A percentile compares a stretch with the other conserved stretches of the same genome.
These are phyloP conservation scores for Entoloma clypeatum DNA, from an alignment of 1,284 basidiomycete species.

Conservation along the genomic window DNA sequence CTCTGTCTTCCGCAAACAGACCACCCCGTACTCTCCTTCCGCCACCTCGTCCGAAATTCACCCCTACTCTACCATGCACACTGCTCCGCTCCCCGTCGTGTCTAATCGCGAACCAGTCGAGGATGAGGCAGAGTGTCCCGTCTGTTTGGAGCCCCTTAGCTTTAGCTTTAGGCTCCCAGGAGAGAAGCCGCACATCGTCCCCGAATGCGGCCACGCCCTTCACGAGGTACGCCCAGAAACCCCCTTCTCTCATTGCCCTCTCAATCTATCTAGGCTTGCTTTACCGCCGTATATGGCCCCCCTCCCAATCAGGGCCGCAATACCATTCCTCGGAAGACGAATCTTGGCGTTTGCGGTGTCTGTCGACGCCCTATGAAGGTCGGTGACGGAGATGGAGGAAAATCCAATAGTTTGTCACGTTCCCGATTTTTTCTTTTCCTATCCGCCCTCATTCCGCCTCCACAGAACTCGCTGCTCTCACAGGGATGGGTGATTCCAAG, in stretches of 20 bases:
- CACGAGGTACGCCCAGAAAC: constrained; percentile 67
- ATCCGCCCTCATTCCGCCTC: constrained; percentile 8
- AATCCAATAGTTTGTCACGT: constrained; percentile 77
- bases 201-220: constrained; percentile 94
- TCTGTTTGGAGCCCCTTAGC: constrained; percentile 86
- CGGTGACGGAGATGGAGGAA: constrained; percentile 74
- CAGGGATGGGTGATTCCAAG: constrained; percentile 75
- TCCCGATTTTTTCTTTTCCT: constrained; percentile 2
- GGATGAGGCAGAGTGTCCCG: constrained; percentile 84
- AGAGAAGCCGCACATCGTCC: constrained; percentile 95
- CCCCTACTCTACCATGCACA: constrained; percentile 51
- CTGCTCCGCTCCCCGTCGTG: constrained; percentile 63
- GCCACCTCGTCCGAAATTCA: constrained; percentile 35
- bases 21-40: constrained; percentile 29
- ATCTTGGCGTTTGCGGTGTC: constrained; percentile 93
- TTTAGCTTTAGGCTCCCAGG: constrained; percentile 86
- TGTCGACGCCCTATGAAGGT: constrained; percentile 95
- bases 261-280: constrained; percentile 70
- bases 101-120: constrained; percentile 59
- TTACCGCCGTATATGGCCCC: constrained; percentile 91
- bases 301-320: constrained; percentile 60
- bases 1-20: constrained; percentile 34
- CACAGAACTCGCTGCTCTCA: constrained; percentile 81
- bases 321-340: constrained; percentile 62
- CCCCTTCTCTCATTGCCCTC: constrained; percentile 10